These are phyloP conservation scores for Exophiala alcalophila DNA, from an alignment of 2,329 filamentous ascomycete species.

Conservation along the genomic window DNA sequence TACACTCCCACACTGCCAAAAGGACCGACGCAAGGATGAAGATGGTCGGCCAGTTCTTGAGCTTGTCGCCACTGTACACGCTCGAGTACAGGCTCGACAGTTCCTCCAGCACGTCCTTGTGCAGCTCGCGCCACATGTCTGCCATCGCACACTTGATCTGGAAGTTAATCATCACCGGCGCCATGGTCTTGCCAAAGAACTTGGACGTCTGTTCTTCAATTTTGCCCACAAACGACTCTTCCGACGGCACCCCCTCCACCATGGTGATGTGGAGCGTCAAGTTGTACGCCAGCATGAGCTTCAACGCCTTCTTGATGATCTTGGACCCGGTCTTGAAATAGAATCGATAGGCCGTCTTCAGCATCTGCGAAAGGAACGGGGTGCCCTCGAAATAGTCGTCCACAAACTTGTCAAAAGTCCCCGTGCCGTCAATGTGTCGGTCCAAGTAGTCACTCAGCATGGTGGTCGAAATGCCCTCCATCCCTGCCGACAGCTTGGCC, in stretches of 20 bases:
- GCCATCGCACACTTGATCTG: slow-evolving; percentile 97
- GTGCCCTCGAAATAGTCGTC: slow-evolving; percentile 96
- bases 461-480: slow-evolving; percentile 77
- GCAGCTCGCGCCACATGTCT: slow-evolving; percentile 96
- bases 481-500: slow-evolving; percentile 81
- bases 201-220: slow-evolving; percentile 84
- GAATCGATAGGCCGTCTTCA: slow-evolving; percentile 93
- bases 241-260: slow-evolving; percentile 82
- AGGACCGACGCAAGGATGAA: slow-evolving; percentile 95
- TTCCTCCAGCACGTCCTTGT: slow-evolving; percentile 94
- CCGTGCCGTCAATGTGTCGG: slow-evolving; percentile 87
- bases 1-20: slow-evolving; percentile 94
- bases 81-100: slow-evolving; percentile 91
- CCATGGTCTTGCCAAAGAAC: slow-evolving; percentile 84
- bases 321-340: slow-evolving; percentile 84
- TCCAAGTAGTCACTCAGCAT: slow-evolving; percentile 89
- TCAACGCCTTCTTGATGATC: slow-evolving; percentile 90
- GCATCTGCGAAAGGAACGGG: slow-evolving; percentile 88
- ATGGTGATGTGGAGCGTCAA: slow-evolving; percentile 91
- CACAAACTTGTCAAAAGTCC: slow-evolving; percentile 87
- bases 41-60: slow-evolving; percentile 99
- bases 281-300: slow-evolving; percentile 93
- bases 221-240: slow-evolving; percentile 73
- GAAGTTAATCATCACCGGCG: slow-evolving; percentile 99
- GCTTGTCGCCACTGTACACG: slow-evolving; percentile 92